These are phyloP conservation scores for Posidonia oceanica DNA, from an alignment of 116 monocot species.

Conservation along the genomic window DNA sequence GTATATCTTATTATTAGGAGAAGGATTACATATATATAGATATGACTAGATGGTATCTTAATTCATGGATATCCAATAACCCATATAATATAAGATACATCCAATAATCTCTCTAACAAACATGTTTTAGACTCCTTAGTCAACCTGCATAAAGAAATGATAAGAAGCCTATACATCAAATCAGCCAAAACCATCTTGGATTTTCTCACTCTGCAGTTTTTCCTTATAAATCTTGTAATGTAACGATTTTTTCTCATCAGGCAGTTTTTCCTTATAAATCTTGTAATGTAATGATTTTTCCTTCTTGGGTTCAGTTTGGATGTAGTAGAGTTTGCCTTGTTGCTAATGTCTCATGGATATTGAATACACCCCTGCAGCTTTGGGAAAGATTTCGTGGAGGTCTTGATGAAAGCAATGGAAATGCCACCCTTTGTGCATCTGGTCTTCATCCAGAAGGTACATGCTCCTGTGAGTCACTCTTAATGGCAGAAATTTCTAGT, in stretches of 20 bases:
- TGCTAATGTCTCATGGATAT: constrained; percentile 2
- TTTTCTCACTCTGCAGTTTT: too few relatives aligned
- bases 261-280: not conserved
- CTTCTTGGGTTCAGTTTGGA: not conserved
- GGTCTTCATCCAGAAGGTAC: constrained; percentile 73
- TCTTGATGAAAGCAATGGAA: constrained; percentile 20
- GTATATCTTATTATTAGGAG: too few relatives aligned
- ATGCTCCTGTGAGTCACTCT: constrained; percentile 57
- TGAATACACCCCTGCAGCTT: constrained; percentile 25
- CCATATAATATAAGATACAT: too few relatives aligned
- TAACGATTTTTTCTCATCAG: not conserved
- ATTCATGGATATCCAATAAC: too few relatives aligned
- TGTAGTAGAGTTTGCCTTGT: not conserved
- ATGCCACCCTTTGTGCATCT: constrained; percentile 34
- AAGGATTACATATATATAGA: too few relatives aligned
- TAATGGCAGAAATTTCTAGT: constrained; percentile 38
- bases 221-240: too few relatives aligned
- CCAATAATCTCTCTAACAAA: too few relatives aligned
- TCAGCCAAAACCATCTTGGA: too few relatives aligned
- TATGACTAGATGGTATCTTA: too few relatives aligned
- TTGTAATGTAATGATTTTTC: not conserved
- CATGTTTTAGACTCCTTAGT: too few relatives aligned
- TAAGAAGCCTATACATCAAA: too few relatives aligned
- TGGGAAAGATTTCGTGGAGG: constrained; percentile 33
- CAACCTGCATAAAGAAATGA: too few relatives aligned